Percentiles rank a stretch among this genome's conserved stretches.
These are phyloP conservation scores for Crepidotus variabilis DNA, from an alignment of 768 basidiomycete genomes.

Conservation along the genomic window DNA sequence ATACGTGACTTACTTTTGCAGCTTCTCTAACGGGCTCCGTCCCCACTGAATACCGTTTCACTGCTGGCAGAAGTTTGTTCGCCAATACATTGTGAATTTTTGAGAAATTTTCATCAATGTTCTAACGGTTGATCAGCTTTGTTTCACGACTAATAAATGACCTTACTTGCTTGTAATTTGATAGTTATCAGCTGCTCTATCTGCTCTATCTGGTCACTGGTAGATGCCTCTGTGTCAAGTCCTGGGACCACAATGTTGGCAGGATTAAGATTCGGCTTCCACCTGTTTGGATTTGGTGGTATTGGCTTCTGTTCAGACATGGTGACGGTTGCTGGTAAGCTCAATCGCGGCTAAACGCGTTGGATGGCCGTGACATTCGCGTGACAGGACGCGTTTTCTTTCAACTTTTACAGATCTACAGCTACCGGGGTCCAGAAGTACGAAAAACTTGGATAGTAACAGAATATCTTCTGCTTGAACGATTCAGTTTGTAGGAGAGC, in stretches of 20 bases:
- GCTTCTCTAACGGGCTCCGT: constrained; percentile 89
- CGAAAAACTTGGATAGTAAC: too few species aligned
- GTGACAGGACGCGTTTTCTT: neutral
- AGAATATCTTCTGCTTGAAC: too few species aligned
- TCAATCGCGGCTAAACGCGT: neutral
- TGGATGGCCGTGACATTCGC: neutral
- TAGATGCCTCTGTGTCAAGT: constrained; percentile 62
- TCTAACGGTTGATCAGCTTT: constrained; percentile 36
- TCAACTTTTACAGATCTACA: neutral
- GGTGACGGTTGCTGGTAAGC: neutral
- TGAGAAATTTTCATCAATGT: constrained; percentile 92
- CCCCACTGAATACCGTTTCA: constrained; percentile 85
- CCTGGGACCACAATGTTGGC: constrained; percentile 65
- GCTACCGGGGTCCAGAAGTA: too few species aligned
- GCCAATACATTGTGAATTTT: constrained; percentile 84
- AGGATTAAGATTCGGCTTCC: constrained; percentile 64
- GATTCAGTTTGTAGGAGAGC: neutral
- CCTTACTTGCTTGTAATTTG: constrained; percentile 70
- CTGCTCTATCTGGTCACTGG: constrained; percentile 86
- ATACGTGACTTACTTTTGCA: constrained; percentile 56
- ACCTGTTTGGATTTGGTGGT: constrained; percentile 60
- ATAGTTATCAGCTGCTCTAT: constrained; percentile 94
- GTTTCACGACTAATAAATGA: neutral
- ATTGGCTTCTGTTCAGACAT: constrained; percentile 24
- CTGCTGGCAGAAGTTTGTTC: constrained; percentile 76